A percentile compares a stretch with the other conserved stretches of the same genome.
phyloP scores from a whole-genome alignment of 2,329 filamentous ascomycete species.

The Verticillium tricorpus region DNA sequence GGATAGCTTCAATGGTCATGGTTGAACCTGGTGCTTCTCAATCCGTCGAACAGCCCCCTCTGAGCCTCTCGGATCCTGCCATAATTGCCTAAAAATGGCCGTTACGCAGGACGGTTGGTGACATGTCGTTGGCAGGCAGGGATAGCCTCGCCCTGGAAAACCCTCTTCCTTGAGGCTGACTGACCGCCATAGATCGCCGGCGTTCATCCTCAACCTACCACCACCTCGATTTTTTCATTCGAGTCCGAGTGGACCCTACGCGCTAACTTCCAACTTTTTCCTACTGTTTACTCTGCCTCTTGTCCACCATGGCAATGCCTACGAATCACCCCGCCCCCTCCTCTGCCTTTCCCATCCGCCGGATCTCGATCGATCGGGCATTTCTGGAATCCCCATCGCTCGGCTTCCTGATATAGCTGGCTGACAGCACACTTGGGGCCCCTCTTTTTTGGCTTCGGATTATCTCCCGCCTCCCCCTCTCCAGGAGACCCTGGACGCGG shows the following conservation, averaged over 20 bases:
- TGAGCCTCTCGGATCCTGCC: background rate
- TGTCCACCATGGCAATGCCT: background rate
- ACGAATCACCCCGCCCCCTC: background rate
- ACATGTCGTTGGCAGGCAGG: constrained; percentile 11
- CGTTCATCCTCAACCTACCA: background rate
- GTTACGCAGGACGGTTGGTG: background rate
- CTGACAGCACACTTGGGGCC: background rate
- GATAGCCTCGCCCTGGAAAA: constrained; percentile 12
- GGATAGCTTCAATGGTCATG: background rate
- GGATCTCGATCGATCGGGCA: background rate
- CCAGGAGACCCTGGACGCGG: background rate
- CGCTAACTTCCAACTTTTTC: constrained; percentile 4
- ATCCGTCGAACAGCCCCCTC: background rate
- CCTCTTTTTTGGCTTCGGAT: background rate
- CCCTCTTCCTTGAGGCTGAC: constrained; percentile 12
- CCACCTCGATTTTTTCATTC: background rate
- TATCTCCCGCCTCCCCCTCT: background rate
- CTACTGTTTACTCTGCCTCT: background rate
- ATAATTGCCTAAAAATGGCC: background rate
- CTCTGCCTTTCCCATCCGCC: background rate
- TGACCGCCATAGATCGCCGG: constrained; percentile 15
- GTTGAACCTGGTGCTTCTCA: background rate
- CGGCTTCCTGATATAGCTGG: background rate
- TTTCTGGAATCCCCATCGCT: background rate
- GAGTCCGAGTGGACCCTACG: background rate